Evolutionary conservation across 805 yeast species (phyloP).

Genomic region (Schwanniomyces sp.): DNA sequence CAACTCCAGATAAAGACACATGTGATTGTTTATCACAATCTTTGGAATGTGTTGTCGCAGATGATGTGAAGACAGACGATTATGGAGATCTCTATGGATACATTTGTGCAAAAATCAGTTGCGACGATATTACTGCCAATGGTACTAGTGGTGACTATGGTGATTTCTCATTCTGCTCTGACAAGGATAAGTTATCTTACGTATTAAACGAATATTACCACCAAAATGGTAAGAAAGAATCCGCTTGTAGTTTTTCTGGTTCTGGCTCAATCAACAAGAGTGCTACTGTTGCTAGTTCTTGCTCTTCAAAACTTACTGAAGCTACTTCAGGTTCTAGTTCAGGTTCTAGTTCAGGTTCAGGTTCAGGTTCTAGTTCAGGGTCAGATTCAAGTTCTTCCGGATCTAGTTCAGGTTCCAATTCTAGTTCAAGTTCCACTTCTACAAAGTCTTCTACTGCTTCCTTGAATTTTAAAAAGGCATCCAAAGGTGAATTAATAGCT

Average conservation of each 20-base stretch:
- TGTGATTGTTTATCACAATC: slow-evolving; percentile 65
- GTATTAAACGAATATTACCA: slow-evolving; percentile 63
- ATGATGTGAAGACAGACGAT: slow-evolving; percentile 52
- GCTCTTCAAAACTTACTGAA: slow-evolving; percentile 22
- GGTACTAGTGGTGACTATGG: slow-evolving; percentile 72
- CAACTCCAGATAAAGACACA: slow-evolving; percentile 65
- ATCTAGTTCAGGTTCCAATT: slow-evolving; percentile 16
- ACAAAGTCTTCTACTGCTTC: slow-evolving; percentile 16
- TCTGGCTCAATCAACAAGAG: slow-evolving; percentile 49
- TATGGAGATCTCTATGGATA: slow-evolving; percentile 58
- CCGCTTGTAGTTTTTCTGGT: slow-evolving; percentile 72
- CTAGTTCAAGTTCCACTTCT: slow-evolving; percentile 25
- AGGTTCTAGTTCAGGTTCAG: slow-evolving; percentile 5
- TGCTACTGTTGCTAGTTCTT: slow-evolving; percentile 30
- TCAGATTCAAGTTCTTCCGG: slow-evolving; percentile 22
- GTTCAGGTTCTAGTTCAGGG: slow-evolving; percentile 14
- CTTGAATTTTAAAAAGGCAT: slow-evolving; percentile 19
- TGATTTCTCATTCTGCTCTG: slow-evolving; percentile 68
- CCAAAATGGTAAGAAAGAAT: slow-evolving; percentile 37
- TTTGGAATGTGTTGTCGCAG: slow-evolving; percentile 59
- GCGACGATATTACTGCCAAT: slow-evolving; percentile 61
- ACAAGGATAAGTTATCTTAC: slow-evolving; percentile 64
- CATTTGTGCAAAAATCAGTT: slow-evolving; percentile 59
- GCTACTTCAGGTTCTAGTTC: slow-evolving; percentile 14
- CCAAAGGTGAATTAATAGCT: slow-evolving; percentile 29